Conservation (phyloP, 768 basidiomycete species). For the Boletales sp. region DNA sequence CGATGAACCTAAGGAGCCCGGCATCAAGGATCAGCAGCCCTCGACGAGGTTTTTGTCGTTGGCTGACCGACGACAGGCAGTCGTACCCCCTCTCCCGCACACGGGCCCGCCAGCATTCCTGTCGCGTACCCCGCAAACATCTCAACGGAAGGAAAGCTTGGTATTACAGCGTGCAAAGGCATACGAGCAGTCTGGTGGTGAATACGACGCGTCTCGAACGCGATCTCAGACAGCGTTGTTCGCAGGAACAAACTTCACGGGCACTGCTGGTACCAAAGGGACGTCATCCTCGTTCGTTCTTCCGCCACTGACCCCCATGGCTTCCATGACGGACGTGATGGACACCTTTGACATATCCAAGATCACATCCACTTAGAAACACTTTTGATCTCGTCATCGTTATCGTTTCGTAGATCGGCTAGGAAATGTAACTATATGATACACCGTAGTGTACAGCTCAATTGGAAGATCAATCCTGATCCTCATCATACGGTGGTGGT, state of each 20-base stretch:
- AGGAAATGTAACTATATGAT: background rate
- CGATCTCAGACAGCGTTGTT: background rate
- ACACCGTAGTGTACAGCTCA: background rate
- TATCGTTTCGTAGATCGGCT: background rate
- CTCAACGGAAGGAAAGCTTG: slow-evolving; percentile 21
- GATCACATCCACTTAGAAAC: slow-evolving; percentile 1
- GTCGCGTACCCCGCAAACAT: slow-evolving; percentile 2
- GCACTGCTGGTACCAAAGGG: background rate
- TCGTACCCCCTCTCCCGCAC: background rate
- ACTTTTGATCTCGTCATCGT: background rate
- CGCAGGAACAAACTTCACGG: background rate
- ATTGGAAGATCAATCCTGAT: too few relatives aligned
- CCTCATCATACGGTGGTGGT: slow-evolving; percentile 19
- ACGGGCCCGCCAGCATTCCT: slow-evolving; percentile 7
- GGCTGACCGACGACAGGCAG: slow-evolving; percentile 12
- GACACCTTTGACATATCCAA: slow-evolving; percentile 13
- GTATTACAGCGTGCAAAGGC: slow-evolving; percentile 29
- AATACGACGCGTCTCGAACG: background rate
- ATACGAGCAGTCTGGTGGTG: slow-evolving; percentile 26
- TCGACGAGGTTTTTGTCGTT: slow-evolving; percentile 10
- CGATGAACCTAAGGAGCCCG: slow-evolving; percentile 9
- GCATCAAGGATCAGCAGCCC: slow-evolving; percentile 4
- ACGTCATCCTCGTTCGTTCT: slow-evolving; percentile 34
- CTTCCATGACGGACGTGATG: slow-evolving; percentile 20
- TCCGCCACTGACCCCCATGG: slow-evolving; percentile 34